Evolutionary conservation across 495 filamentous ascomycete species (phyloP).

Genomic region (Aspergillus homomorphus): DNA sequence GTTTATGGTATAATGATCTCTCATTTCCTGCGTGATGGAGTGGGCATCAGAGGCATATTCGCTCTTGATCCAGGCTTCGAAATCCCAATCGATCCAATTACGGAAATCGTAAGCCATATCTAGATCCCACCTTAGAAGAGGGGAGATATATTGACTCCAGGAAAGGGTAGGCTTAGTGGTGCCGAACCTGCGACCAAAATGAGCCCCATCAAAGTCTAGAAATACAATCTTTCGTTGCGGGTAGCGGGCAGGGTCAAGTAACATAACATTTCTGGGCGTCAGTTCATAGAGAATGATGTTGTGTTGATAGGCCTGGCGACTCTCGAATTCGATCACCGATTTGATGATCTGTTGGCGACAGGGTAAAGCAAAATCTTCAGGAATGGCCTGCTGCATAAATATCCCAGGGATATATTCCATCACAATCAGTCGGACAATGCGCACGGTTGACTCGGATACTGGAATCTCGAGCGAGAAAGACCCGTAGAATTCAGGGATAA

Average conservation of each 20-base stretch:
- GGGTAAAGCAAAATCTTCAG: not conserved
- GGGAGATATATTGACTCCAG: not conserved
- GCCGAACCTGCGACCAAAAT: conserved; percentile 1
- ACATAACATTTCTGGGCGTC: conserved; percentile 11
- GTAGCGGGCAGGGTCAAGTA: not conserved
- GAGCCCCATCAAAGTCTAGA: conserved; percentile 10
- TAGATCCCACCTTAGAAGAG: not conserved
- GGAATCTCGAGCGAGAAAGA: conserved; percentile 14
- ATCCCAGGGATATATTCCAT: conserved; percentile 15
- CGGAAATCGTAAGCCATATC: not conserved
- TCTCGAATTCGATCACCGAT: conserved; percentile 15
- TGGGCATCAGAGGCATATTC: not conserved
- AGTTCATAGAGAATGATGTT: conserved; percentile 10
- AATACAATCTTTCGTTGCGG: conserved; percentile 6
- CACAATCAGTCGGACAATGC: conserved; percentile 19
- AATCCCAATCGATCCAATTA: not conserved
- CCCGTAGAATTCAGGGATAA: conserved; percentile 15
- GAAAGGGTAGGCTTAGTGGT: not conserved
- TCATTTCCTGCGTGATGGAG: not conserved
- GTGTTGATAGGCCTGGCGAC: not conserved
- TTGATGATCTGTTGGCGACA: conserved; percentile 14
- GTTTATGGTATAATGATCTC: too few relatives aligned
- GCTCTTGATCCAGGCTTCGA: not conserved
- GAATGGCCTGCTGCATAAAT: conserved; percentile 8
- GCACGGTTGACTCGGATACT: not conserved